phyloP scores from a whole-genome alignment of 441 rosid species.

The Populus hybrid region DNA sequence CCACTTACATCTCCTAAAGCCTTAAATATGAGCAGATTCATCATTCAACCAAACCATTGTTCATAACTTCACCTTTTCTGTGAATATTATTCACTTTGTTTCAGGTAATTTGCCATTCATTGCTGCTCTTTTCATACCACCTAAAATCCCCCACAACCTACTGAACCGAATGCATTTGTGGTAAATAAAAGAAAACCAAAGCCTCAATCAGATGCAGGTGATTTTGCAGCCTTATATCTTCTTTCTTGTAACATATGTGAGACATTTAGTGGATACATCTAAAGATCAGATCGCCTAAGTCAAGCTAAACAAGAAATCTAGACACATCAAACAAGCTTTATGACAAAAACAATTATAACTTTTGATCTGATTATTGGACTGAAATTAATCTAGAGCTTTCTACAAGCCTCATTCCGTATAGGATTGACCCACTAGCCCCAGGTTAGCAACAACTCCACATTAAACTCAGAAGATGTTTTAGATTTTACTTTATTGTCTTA shows the following conservation, averaged over 20 bases:
- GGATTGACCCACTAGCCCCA: background rate
- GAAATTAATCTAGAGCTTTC: no score
- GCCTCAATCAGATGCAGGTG: no score
- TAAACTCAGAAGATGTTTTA: background rate
- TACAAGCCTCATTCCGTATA: no score
- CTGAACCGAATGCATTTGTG: no score
- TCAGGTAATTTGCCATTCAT: background rate
- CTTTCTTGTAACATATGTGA: background rate
- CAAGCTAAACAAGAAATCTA: background rate
- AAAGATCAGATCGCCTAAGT: background rate
- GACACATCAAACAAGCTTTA: background rate
- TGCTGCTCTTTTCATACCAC: no score
- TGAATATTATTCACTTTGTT: background rate
- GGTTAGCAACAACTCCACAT: background rate
- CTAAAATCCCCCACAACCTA: no score
- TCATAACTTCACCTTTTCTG: background rate
- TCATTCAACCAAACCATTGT: background rate
- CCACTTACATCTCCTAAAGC: background rate
- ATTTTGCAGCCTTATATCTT: no score
- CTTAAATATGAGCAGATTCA: background rate
- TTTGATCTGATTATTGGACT: no score
- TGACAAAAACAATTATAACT: background rate
- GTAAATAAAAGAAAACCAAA: no score
- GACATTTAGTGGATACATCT: background rate
- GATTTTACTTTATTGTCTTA: background rate